phyloP scores from a whole-genome alignment of 345 rosid genomes.

The Arabis hirsuta region DNA sequence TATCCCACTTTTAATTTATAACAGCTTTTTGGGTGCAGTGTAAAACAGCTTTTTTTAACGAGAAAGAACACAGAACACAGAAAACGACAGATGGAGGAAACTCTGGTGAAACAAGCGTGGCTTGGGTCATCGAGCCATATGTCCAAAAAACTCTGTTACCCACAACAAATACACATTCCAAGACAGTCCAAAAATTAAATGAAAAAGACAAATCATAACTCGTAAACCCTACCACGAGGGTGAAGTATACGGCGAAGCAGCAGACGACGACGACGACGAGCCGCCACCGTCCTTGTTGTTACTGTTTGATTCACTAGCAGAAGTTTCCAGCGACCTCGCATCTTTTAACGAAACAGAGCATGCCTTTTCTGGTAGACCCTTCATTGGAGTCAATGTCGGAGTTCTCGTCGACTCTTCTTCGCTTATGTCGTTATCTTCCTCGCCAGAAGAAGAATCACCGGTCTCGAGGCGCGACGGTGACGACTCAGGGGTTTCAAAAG shows the following conservation, averaged over 20 bases:
- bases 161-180: constrained; percentile 37
- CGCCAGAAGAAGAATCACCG: constrained; percentile 44
- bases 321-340: constrained; percentile 55
- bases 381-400: constrained; percentile 86
- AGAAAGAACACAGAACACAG: constrained; percentile 29
- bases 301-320: constrained; percentile 58
- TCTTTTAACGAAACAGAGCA: constrained; percentile 73
- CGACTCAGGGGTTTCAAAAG: constrained; percentile 80
- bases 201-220: not conserved
- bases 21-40: not conserved
- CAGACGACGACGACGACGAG: constrained; percentile 66
- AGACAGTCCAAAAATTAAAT: constrained; percentile 21
- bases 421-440: constrained; percentile 45
- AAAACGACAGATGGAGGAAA: constrained; percentile 42
- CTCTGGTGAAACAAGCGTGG: constrained; percentile 41
- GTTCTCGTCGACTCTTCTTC: constrained; percentile 43
- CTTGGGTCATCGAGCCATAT: constrained; percentile 42
- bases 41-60: constrained; percentile 9
- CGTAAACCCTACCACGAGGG: constrained; percentile 70
- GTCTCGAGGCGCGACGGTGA: constrained; percentile 74
- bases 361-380: constrained; percentile 77
- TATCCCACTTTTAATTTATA: constrained; percentile 2
- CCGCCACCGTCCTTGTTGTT: constrained; percentile 45
- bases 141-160: constrained; percentile 34
- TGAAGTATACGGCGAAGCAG: constrained; percentile 73